Base-by-base conservation (phyloP, 176 grass and related monocot species). In the Avena sativa region DNA sequence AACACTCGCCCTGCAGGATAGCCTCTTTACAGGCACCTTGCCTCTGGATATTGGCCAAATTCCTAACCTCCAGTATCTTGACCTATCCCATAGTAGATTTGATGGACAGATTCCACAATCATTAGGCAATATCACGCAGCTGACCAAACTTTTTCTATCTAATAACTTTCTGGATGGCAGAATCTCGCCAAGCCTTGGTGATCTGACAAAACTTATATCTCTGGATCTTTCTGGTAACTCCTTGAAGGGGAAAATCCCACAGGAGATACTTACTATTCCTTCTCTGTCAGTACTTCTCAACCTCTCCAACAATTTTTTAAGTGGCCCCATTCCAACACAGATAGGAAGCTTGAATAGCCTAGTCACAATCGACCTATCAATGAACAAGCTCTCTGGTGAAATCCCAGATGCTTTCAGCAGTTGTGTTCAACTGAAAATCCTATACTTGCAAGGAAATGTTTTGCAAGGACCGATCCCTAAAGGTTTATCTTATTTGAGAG, bases 281-380 rank as follows among this genome's bases (percentile, higher is more conserved):
- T 80, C 85, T 5, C 36, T 87, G 1, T 25, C 77, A 3, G 34
- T 5, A 51, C 55, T 79, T 72, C 76, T 86, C 8, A 87, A 63
- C 40, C 78, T 87, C 20, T 87, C 55, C 44, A 73, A 47, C 28
- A 87, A 81, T 43, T 17, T 44, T 38, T 12, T 87, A 52, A 74
- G 55, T 74, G 78, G 78, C 15, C 6, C 34, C 2, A 79, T 86
- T 32, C 62, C 77, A 52, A 4, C 77, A 73, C 78, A 87, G 55
- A 87, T 87, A 17, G 43, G 78, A 19, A 12, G 25, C 26, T 81
- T 87, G 78, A 87, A 73, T 8, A 87, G 0, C 78, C 66, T 87
- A 0, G 26, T 12, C 0, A 3, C 13, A 52, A 63, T 87, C 2
- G 85, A 87, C 26, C 85, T 81, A 26, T 87, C 85, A 74, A 74